phyloP scores from a whole-genome alignment of 495 filamentous ascomycete species.

The Rostrohypoxylon terebratum region DNA sequence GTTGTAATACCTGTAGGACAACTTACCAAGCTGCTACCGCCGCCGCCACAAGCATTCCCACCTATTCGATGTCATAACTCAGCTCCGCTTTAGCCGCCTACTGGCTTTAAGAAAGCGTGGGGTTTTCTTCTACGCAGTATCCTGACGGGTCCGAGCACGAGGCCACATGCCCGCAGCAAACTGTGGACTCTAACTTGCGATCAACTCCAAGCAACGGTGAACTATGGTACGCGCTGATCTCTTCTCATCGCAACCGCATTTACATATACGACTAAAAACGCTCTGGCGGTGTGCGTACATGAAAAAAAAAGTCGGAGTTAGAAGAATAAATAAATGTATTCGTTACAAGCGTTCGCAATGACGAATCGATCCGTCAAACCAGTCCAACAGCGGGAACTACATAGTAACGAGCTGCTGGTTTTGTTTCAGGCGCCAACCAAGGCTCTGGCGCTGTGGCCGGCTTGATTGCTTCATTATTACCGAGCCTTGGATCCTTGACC shows the following conservation, averaged over 20 bases:
- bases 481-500: not conserved
- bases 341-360: constrained; percentile 22
- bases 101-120: constrained; percentile 34
- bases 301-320: constrained; percentile 16
- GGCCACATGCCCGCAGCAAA: constrained; percentile 36
- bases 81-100: constrained; percentile 46
- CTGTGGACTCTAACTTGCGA: constrained; percentile 25
- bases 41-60: constrained; percentile 11
- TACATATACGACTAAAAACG: constrained; percentile 16
- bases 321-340: constrained; percentile 5
- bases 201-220: constrained; percentile 37
- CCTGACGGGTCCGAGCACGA: constrained; percentile 33
- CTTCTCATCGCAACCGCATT: constrained; percentile 35
- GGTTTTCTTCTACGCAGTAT: constrained; percentile 32
- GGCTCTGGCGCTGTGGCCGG: not conserved
- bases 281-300: constrained; percentile 34
- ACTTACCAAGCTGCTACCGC: constrained; percentile 34
- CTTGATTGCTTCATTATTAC: not conserved
- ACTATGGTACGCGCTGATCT: constrained; percentile 43
- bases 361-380: constrained; percentile 28
- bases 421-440: constrained; percentile 26
- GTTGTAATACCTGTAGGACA: constrained; percentile 21
- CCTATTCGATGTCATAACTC: constrained; percentile 33
- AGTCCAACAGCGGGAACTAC: constrained; percentile 36
- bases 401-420: constrained; percentile 29